phyloP scores from a whole-genome alignment of 352 stramenopile genomes.

The Lagenidium giganteum region DNA sequence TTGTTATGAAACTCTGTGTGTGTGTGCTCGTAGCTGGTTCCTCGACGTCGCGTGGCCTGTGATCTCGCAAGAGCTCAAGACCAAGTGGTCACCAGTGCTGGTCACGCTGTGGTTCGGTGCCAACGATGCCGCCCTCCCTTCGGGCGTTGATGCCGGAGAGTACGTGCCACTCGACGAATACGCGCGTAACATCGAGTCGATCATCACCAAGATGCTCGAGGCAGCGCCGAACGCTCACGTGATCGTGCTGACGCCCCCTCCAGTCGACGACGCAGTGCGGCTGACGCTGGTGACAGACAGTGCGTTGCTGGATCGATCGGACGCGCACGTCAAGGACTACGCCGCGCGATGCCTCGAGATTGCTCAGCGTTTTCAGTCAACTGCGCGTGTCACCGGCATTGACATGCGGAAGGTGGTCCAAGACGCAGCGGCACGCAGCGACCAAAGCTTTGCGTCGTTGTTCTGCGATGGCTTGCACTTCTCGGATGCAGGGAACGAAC shows the following conservation, averaged over 20 bases:
- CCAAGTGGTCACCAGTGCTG: conserved; percentile 21
- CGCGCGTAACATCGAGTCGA: conserved; percentile 19
- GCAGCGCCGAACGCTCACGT: neutral
- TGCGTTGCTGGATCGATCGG: too few species aligned
- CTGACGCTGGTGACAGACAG: conserved; percentile 6
- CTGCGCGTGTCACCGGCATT: too few species aligned
- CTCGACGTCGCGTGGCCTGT: conserved; percentile 31
- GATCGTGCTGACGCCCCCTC: conserved; percentile 3
- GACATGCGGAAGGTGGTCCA: too few species aligned
- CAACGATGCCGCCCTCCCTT: conserved; percentile 43
- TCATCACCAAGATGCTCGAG: conserved; percentile 4
- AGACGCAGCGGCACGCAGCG: too few species aligned
- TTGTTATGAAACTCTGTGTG: too few species aligned
- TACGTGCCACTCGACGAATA: conserved; percentile 44
- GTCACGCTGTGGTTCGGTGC: conserved; percentile 54
- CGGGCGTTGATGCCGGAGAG: conserved; percentile 22
- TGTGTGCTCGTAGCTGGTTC: conserved; percentile 21
- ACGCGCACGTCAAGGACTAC: too few species aligned
- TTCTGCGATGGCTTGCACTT: conserved; percentile 19
- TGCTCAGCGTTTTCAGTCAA: too few species aligned
- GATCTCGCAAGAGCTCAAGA: conserved; percentile 27
- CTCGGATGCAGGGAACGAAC: conserved; percentile 8
- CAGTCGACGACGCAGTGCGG: conserved; percentile 14
- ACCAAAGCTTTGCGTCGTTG: too few species aligned
- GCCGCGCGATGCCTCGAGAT: too few species aligned